Percentiles rank a stretch among this genome's conserved stretches.
phyloP scores from a whole-genome alignment of 1,284 basidiomycete species.

The Vanrija pseudolonga region DNA sequence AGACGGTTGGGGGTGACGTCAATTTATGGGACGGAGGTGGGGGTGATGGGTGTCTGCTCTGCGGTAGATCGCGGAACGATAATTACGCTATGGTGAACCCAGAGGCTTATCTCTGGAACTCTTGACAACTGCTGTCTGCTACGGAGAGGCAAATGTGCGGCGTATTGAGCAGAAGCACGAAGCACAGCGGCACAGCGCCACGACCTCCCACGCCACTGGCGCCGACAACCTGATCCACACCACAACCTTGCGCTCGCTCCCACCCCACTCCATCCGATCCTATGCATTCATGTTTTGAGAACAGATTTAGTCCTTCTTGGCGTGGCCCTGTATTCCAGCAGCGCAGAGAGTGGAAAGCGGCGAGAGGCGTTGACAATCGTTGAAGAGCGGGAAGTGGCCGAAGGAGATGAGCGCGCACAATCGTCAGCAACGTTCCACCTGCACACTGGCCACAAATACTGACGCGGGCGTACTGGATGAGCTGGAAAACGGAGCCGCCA shows the following conservation, averaged over 20 bases:
- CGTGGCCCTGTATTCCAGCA: conserved; percentile 15
- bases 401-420: neutral
- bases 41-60: no score
- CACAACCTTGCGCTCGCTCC: no score
- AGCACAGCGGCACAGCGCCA: no score
- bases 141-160: no score
- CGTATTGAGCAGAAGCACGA: no score
- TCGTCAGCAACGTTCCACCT: conserved; percentile 6
- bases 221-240: no score
- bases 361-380: conserved; percentile 3
- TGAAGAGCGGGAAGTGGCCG: neutral
- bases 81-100: no score
- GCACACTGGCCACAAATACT: conserved; percentile 10
- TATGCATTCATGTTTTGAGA: conserved; percentile 16
- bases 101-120: no score
- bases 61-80: no score
- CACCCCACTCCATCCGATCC: neutral
- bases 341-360: neutral
- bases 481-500: conserved; percentile 35
- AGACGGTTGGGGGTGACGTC: neutral
- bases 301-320: conserved; percentile 3
- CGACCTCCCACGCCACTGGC: no score
- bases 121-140: no score
- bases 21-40: no score
- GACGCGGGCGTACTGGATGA: conserved; percentile 44